phyloP scores from a whole-genome alignment of 2,329 filamentous ascomycete species.

The Colletotrichum noveboracense region DNA sequence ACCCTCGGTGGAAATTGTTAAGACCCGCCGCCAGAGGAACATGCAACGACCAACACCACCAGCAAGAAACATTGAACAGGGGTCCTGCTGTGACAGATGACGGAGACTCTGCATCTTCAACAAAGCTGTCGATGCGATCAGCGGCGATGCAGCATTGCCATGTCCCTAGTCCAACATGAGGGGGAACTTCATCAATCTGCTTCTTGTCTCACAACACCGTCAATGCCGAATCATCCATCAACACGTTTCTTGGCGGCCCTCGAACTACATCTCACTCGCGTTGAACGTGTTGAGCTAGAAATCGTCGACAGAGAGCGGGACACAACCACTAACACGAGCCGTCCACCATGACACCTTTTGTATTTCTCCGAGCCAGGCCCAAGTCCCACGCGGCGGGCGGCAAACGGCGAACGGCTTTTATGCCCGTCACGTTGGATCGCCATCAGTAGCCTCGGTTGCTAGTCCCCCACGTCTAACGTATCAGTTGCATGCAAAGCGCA shows the following conservation, averaged over 20 bases:
- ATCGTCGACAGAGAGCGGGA: not conserved
- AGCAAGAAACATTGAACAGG: not conserved
- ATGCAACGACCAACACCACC: constrained; percentile 14
- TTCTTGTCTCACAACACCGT: not conserved
- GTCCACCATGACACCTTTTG: not conserved
- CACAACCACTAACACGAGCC: not conserved
- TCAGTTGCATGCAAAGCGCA: constrained; percentile 14
- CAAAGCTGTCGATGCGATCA: not conserved
- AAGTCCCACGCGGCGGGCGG: not conserved
- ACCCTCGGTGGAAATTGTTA: not conserved
- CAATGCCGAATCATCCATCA: not conserved
- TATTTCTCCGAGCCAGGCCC: not conserved
- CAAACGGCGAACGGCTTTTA: not conserved
- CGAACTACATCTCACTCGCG: not conserved
- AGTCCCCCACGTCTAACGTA: not conserved
- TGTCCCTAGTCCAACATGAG: not conserved
- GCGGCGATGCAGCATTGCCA: not conserved
- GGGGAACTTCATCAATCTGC: not conserved
- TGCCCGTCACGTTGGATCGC: constrained; percentile 14
- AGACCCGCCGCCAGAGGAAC: constrained; percentile 2
- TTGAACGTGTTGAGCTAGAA: not conserved
- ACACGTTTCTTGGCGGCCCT: not conserved
- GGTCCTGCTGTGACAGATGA: not conserved
- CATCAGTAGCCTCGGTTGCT: not conserved
- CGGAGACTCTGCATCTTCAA: not conserved